A percentile compares a stretch with the other conserved stretches of the same genome.
Evolutionary conservation across 768 basidiomycete genomes (phyloP).

Genomic region (Trametes punicea): DNA sequence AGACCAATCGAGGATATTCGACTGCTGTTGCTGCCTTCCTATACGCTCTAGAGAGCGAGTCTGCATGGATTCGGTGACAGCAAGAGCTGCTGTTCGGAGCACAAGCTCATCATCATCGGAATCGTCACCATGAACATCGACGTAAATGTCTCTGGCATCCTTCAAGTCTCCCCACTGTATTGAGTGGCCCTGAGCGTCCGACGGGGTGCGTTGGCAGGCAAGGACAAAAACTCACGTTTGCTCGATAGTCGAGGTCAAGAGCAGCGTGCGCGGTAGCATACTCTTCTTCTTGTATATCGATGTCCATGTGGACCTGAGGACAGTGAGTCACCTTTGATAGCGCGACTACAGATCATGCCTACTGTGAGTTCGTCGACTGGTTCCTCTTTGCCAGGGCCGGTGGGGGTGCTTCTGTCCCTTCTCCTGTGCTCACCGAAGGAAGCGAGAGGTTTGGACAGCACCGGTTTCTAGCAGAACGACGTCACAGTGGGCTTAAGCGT

Average conservation of each 20-base stretch:
- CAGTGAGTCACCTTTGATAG: background rate
- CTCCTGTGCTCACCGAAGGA: too few relatives aligned
- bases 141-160: background rate
- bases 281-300: slow-evolving; percentile 1
- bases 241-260: background rate
- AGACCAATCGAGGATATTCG: background rate
- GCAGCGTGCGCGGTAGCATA: background rate
- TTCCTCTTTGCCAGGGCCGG: background rate
- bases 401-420: too few relatives aligned
- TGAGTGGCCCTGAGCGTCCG: background rate
- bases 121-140: background rate
- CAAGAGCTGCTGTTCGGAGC: background rate
- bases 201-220: too few relatives aligned
- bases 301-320: background rate
- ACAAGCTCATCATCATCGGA: background rate
- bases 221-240: background rate
- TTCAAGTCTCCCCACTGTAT: background rate
- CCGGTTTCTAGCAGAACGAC: background rate
- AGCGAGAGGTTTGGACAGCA: too few relatives aligned
- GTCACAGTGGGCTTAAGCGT: background rate
- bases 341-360: too few relatives aligned
- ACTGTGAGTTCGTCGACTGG: background rate
- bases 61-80: background rate
- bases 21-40: background rate
- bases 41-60: background rate